Percentiles rank a stretch among this genome's conserved stretches.
These are phyloP conservation scores for Aspergillus unguis DNA, from an alignment of 2,329 filamentous ascomycete genomes.

Conservation along the genomic window DNA sequence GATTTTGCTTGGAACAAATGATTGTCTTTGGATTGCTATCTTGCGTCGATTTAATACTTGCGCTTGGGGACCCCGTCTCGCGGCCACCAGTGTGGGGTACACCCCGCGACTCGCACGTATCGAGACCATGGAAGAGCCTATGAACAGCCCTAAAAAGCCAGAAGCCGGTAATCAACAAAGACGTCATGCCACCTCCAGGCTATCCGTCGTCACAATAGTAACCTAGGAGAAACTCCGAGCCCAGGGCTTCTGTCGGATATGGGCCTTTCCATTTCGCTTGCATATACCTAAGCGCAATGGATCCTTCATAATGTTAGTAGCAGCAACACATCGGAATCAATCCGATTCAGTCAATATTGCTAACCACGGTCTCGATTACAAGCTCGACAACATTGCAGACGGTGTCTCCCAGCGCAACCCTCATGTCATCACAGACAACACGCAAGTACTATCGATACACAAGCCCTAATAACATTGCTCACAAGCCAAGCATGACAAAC, in stretches of 20 bases:
- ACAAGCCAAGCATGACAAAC: slow-evolving; percentile 29
- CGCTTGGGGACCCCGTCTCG: neutral
- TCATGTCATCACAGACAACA: slow-evolving; percentile 8
- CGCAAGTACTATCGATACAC: slow-evolving; percentile 26
- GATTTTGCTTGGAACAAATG: neutral
- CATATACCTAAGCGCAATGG: slow-evolving; percentile 31
- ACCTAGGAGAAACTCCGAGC: slow-evolving; percentile 36
- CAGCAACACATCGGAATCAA: slow-evolving; percentile 11
- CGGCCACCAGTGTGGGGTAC: neutral
- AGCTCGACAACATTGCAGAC: too few relatives aligned
- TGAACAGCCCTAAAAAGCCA: neutral
- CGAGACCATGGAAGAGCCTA: neutral
- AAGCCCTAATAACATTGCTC: neutral
- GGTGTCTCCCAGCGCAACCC: too few relatives aligned
- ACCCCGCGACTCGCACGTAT: neutral
- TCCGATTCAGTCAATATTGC: too few relatives aligned
- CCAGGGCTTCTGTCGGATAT: slow-evolving; percentile 40
- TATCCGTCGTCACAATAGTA: slow-evolving; percentile 8
- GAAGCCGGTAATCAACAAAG: neutral
- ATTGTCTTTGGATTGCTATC: neutral
- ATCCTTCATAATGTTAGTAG: slow-evolving; percentile 40
- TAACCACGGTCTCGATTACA: too few relatives aligned
- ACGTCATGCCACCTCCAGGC: neutral
- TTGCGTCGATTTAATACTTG: neutral
- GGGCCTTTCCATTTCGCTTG: slow-evolving; percentile 45